phyloP scores from a whole-genome alignment of 106 monocot species.

The Ottelia alismoides region DNA sequence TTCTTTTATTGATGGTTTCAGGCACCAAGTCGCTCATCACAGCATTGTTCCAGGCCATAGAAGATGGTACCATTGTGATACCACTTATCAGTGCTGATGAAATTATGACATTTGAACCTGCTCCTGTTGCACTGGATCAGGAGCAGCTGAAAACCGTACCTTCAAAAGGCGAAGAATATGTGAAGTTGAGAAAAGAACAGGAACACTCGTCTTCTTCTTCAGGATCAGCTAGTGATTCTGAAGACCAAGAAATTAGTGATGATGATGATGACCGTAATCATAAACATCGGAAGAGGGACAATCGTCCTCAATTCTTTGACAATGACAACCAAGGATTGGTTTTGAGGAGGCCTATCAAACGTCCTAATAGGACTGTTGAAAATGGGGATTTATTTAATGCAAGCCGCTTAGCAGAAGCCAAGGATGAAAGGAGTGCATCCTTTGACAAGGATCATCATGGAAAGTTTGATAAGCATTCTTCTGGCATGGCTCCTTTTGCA shows the following conservation, averaged over 20 bases:
- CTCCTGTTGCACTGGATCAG: conserved; percentile 14
- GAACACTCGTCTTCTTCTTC: conserved; percentile 39
- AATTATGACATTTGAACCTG: conserved; percentile 20
- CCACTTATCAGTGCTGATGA: conserved; percentile 14
- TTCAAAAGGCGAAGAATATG: conserved; percentile 11
- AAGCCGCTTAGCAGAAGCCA: conserved; percentile 10
- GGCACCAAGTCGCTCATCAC: conserved; percentile 43
- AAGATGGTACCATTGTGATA: conserved; percentile 37
- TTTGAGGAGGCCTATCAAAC: conserved; percentile 28
- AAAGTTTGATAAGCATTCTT: conserved; percentile 34
- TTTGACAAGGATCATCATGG: conserved; percentile 20
- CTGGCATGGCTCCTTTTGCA: conserved; percentile 7
- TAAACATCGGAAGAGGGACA: conserved; percentile 84
- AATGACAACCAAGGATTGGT: conserved; percentile 27
- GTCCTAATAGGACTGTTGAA: conserved; percentile 30
- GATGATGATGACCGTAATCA: conserved; percentile 95
- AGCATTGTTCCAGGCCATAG: conserved; percentile 45
- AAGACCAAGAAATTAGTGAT: conserved; percentile 67
- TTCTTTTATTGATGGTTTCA: too few species aligned
- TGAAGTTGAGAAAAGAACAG: conserved; percentile 6
- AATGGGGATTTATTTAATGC: conserved; percentile 27
- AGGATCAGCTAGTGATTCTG: conserved; percentile 45
- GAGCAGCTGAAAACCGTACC: conserved; percentile 12
- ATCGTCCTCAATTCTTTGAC: conserved; percentile 24
- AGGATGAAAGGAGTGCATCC: conserved; percentile 19